Conservation (phyloP, 495 filamentous ascomycete species). For the Trichoderma orchidacearum region DNA sequence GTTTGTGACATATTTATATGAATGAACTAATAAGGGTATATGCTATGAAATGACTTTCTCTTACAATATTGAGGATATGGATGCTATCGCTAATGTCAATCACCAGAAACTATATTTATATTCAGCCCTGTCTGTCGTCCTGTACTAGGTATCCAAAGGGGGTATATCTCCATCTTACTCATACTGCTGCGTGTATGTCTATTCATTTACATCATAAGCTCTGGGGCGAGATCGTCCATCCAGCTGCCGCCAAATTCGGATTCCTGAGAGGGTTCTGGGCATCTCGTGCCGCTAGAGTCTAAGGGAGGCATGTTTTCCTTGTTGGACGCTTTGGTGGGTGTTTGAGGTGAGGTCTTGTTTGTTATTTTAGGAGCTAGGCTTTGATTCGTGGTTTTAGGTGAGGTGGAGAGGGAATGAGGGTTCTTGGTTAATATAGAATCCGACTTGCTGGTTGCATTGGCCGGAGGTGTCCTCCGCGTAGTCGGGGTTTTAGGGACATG, state of each 20-base stretch:
- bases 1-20: no score
- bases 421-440: no score
- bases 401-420: background rate
- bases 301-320: conserved; percentile 1
- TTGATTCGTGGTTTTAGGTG: background rate
- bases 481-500: background rate
- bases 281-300: background rate
- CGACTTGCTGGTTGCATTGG: background rate
- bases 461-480: background rate
- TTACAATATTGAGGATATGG: no score
- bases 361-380: background rate
- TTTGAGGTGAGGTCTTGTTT: background rate
- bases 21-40: no score
- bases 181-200: background rate
- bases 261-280: conserved; percentile 17
- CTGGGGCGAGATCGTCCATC: conserved; percentile 13
- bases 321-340: background rate
- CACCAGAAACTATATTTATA: no score
- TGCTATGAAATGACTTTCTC: no score
- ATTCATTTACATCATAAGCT: background rate
- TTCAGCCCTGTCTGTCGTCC: no score
- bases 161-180: background rate
- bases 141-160: no score
- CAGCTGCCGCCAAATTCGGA: conserved; percentile 26
- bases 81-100: no score